These are phyloP conservation scores for Fagopyrum esculentum DNA, from an alignment of 148 eudicot species.

Conservation along the genomic window DNA sequence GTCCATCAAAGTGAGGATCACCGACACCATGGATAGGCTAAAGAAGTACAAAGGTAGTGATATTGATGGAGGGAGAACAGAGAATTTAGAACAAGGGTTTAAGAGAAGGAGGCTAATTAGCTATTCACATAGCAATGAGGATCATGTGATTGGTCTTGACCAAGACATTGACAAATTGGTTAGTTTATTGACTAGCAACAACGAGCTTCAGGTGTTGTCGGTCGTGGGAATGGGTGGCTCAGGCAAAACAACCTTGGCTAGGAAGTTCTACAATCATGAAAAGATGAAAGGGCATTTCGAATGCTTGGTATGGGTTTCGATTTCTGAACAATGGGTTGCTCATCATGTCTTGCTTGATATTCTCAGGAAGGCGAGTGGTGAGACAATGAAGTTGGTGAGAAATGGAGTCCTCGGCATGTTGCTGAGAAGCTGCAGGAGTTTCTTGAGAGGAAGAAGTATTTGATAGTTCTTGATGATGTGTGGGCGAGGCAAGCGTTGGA, in stretches of 20 bases:
- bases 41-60: background rate
- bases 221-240: background rate
- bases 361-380: background rate
- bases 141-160: background rate
- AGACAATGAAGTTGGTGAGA: background rate
- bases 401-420: background rate
- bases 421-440: background rate
- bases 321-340: background rate
- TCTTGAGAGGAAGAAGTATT: background rate
- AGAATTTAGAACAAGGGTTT: too few relatives aligned
- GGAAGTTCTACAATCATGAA: background rate
- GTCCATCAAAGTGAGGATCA: background rate
- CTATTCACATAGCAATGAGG: background rate
- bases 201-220: background rate
- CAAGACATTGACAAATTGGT: background rate
- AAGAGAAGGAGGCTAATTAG: background rate
- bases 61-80: background rate
- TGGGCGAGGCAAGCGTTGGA: slow-evolving; percentile 11
- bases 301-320: background rate
- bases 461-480: slow-evolving; percentile 18
- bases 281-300: background rate
- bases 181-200: background rate
- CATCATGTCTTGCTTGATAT: slow-evolving; percentile 14
- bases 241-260: background rate
- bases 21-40: background rate